Percentiles rank a stretch among this genome's conserved stretches.
These are phyloP conservation scores for Melaleuca alternifolia DNA, from an alignment of 345 rosid genomes.

Conservation along the genomic window DNA sequence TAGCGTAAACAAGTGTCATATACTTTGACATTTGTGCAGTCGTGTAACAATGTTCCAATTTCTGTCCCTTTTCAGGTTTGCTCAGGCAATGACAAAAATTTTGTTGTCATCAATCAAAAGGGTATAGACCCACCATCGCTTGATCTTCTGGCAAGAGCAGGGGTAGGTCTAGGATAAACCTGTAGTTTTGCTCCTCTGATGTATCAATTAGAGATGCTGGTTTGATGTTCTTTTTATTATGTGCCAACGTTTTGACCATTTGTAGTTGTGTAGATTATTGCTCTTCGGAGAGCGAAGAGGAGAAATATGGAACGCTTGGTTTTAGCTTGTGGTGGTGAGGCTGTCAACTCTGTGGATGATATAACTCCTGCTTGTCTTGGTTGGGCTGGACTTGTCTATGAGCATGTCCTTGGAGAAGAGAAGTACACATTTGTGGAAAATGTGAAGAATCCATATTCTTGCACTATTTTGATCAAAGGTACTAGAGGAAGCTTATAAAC, in stretches of 20 bases:
- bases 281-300: slow-evolving; percentile 95
- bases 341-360: slow-evolving; percentile 84
- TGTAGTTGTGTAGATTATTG: slow-evolving; percentile 51
- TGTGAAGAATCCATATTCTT: slow-evolving; percentile 84
- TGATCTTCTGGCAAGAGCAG: slow-evolving; percentile 92
- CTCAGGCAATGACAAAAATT: slow-evolving; percentile 63
- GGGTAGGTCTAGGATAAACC: slow-evolving; percentile 46
- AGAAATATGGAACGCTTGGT: slow-evolving; percentile 98
- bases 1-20: not conserved
- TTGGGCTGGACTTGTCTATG: slow-evolving; percentile 97
- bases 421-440: slow-evolving; percentile 95
- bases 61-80: slow-evolving; percentile 57
- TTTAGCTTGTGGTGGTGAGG: slow-evolving; percentile 97
- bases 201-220: not conserved
- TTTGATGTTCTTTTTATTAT: not conserved
- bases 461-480: slow-evolving; percentile 96
- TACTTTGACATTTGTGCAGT: not conserved
- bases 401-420: slow-evolving; percentile 91
- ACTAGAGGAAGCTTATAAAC: not conserved
- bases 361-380: slow-evolving; percentile 87
- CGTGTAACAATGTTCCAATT: not conserved
- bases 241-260: not conserved
- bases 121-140: slow-evolving; percentile 97
- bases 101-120: slow-evolving; percentile 88
- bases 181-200: not conserved